Percentiles rank a stretch among this genome's conserved stretches.
phyloP scores from a whole-genome alignment of 2,329 filamentous ascomycete genomes.

The Huntiella savannae region DNA sequence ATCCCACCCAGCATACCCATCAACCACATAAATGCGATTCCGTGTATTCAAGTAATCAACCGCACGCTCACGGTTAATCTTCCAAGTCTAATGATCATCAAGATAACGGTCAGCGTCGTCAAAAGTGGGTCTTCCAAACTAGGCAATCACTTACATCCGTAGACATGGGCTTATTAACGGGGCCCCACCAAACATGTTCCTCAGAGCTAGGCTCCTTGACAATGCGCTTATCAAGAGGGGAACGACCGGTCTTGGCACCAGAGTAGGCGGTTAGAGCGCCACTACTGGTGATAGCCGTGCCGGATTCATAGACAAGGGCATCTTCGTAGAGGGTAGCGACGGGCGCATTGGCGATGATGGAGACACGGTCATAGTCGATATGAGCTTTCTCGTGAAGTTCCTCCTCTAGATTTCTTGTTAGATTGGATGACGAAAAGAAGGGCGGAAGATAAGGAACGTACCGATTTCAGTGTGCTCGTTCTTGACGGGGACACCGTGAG shows the following conservation, averaged over 20 bases:
- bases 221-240: slow-evolving; percentile 91
- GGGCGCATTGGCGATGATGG: slow-evolving; percentile 90
- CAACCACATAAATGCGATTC: slow-evolving; percentile 95
- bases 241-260: slow-evolving; percentile 92
- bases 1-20: slow-evolving; percentile 96
- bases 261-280: slow-evolving; percentile 95
- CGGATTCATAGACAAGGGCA: slow-evolving; percentile 86
- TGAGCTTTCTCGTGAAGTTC: slow-evolving; percentile 93
- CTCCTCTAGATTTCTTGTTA: slow-evolving; percentile 39
- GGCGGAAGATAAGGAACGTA: slow-evolving; percentile 17
- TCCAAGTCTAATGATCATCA: slow-evolving; percentile 57
- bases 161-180: slow-evolving; percentile 97
- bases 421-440: not conserved
- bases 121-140: not conserved
- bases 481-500: slow-evolving; percentile 60
- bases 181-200: slow-evolving; percentile 95
- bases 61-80: slow-evolving; percentile 96
- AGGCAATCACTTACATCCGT: slow-evolving; percentile 56
- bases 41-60: slow-evolving; percentile 98
- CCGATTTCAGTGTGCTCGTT: slow-evolving; percentile 78
- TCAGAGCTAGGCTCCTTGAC: slow-evolving; percentile 81
- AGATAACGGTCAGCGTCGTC: no score
- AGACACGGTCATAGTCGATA: slow-evolving; percentile 97
- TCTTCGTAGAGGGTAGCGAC: slow-evolving; percentile 96
- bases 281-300: slow-evolving; percentile 88